Percentiles rank a stretch among this genome's conserved stretches.
These are phyloP conservation scores for Ceratobasidium sp. DNA, from an alignment of 1,284 basidiomycete genomes.

Conservation along the genomic window DNA sequence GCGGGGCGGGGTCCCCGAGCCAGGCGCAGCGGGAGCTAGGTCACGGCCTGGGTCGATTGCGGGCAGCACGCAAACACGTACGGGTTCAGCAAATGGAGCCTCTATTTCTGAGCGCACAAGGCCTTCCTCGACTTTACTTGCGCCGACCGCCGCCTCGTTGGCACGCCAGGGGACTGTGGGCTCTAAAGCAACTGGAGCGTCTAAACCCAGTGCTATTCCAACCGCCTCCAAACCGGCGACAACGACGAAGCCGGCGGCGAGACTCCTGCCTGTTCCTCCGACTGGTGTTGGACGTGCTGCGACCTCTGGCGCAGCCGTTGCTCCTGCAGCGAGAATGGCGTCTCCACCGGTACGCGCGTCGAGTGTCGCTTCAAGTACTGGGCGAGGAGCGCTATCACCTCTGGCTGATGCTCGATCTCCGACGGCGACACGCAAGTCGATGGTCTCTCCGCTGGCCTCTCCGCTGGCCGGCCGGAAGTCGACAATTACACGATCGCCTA, in stretches of 20 bases:
- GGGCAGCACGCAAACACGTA: background rate
- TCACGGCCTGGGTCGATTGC: conserved; percentile 7
- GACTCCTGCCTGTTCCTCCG: conserved; percentile 25
- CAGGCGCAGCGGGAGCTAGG: background rate
- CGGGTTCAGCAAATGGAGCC: background rate
- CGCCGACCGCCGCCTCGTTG: conserved; percentile 79
- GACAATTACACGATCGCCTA: conserved; percentile 1
- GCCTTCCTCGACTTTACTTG: conserved; percentile 67
- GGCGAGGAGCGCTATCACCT: conserved; percentile 11
- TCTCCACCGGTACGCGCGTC: conserved; percentile 37
- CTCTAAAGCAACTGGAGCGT: background rate
- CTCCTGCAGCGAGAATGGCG: conserved; percentile 17
- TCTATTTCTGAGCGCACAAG: conserved; percentile 2
- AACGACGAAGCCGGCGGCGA: background rate
- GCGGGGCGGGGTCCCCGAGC: background rate
- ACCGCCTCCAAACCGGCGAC: background rate
- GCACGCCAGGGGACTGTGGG: conserved; percentile 61
- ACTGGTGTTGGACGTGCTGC: conserved; percentile 33
- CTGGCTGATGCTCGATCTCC: background rate
- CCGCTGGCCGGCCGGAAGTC: conserved; percentile 17
- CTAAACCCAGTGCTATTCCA: background rate
- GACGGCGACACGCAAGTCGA: conserved; percentile 11
- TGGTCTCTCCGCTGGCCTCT: background rate
- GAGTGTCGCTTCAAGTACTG: conserved; percentile 3
- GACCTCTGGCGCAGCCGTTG: conserved; percentile 6